Evolutionary conservation across 2,329 filamentous ascomycete species (phyloP).

Genomic region (Alternaria angustiovoidea): DNA sequence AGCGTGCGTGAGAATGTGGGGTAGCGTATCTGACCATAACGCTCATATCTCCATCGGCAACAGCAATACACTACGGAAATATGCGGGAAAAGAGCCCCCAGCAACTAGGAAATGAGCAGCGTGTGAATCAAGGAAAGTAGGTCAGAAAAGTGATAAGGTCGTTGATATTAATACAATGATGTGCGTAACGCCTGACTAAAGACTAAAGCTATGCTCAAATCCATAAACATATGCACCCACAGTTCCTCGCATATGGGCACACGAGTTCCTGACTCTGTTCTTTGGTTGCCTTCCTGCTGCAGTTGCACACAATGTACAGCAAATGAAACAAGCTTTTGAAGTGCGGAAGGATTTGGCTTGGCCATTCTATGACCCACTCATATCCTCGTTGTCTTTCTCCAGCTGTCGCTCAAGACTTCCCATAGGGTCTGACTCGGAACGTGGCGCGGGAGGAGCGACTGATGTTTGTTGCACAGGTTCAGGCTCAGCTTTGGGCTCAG

Average conservation of each 20-base stretch:
- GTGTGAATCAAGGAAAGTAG: not conserved
- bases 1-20: slow-evolving; percentile 7
- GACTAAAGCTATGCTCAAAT: not conserved
- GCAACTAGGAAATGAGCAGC: not conserved
- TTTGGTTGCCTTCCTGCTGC: not conserved
- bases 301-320: not conserved
- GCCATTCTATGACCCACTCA: slow-evolving; percentile 21
- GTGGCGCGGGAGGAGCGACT: slow-evolving; percentile 22
- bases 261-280: not conserved
- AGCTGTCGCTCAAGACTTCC: slow-evolving; percentile 59
- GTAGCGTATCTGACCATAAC: not conserved
- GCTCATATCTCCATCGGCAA: not conserved
- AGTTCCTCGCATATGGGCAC: not conserved
- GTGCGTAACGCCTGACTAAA: slow-evolving; percentile 7
- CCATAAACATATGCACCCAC: not conserved
- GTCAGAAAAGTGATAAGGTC: not conserved
- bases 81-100: not conserved
- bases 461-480: slow-evolving; percentile 14
- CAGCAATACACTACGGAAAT: not conserved
- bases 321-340: not conserved
- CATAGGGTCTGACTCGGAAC: slow-evolving; percentile 55
- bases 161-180: slow-evolving; percentile 17
- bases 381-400: slow-evolving; percentile 41
- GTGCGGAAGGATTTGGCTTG: not conserved
- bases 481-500: not conserved